These are phyloP conservation scores for Suhomyces coccinellae DNA, from an alignment of 1,139 yeast genomes.

Conservation along the genomic window DNA sequence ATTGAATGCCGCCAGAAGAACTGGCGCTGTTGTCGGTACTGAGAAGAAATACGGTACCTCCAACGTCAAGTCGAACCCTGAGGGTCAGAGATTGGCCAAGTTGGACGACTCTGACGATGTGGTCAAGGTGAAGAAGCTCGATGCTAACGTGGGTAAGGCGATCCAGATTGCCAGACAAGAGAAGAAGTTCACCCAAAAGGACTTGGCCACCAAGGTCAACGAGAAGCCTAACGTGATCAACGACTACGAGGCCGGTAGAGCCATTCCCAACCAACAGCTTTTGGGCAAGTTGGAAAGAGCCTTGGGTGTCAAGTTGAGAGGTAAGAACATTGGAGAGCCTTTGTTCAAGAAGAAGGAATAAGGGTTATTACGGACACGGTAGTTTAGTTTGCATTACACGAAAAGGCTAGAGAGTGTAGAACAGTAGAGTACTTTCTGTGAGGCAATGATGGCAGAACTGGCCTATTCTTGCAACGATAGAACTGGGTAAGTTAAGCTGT, in stretches of 20 bases:
- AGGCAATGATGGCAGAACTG: too few relatives aligned
- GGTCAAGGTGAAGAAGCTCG: constrained; percentile 88
- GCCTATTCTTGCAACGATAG: too few relatives aligned
- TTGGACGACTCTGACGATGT: constrained; percentile 93
- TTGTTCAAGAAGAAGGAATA: constrained; percentile 64
- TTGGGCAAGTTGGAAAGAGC: constrained; percentile 92
- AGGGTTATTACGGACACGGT: constrained; percentile 9
- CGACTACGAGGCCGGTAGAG: constrained; percentile 97
- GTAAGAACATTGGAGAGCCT: constrained; percentile 93
- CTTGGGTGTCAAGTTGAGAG: constrained; percentile 91
- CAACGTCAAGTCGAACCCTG: constrained; percentile 67
- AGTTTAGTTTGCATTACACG: constrained; percentile 10
- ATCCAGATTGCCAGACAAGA: constrained; percentile 86
- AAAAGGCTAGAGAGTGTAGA: constrained; percentile 4
- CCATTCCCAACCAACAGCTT: constrained; percentile 93
- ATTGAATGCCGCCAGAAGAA: constrained; percentile 90
- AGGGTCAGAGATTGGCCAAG: constrained; percentile 93
- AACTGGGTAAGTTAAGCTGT: too few relatives aligned
- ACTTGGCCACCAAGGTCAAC: constrained; percentile 89
- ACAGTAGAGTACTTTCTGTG: too few relatives aligned
- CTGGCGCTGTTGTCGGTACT: constrained; percentile 83
- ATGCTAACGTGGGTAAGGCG: constrained; percentile 80
- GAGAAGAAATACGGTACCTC: constrained; percentile 89
- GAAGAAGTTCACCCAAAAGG: constrained; percentile 89
- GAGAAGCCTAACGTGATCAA: constrained; percentile 95